Base-by-base conservation (phyloP, 495 filamentous ascomycete genomes). In the Xanthoparmelia taractica region DNA sequence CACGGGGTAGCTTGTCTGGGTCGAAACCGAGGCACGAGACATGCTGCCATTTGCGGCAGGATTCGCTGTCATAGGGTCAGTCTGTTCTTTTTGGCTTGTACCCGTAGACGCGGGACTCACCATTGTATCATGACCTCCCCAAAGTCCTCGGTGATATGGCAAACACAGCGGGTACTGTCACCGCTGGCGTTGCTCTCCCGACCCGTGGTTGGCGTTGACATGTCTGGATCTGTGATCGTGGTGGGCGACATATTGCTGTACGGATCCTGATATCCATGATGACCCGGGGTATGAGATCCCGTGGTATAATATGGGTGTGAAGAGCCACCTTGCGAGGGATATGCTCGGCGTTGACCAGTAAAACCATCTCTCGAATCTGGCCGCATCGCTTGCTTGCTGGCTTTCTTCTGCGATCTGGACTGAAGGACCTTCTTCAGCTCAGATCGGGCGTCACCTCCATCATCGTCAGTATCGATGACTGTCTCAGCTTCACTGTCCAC, bases 41-140 rank as follows among this genome's bases (percentile, higher is more conserved):
- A 69, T 96, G 91, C 36, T 92, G 81, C 85, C 87, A 93, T 74
- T 92, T 87, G 45, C 84, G 87, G 74, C 91, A 96, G 6, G 90
- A 92, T 76, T 92, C 87, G 74, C 91, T 92, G 68, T 25, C 40
- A 38, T 25, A 2, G 10, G 23, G 45, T 74, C 47, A 75, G 69
- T 47, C 41, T 8, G 15, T 1, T 40, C 37, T 36, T 20, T 40
- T 31, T 8, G 15, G 29, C 11, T 33, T 61, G 23, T n/a, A 58
- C 59, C 15, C 17, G 7, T 20, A 33, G 34, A 34, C 17, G 4
- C 2, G 27, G 58, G 20, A 62, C 79, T 64, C 78, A 91, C 89
- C 89, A 96, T 76, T 92, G 89, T 67, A 96, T 86, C 86, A 96
- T 87, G 58, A 88, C 81, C 67, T 81, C 76, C 63, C 83, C 85